Evolutionary conservation across 2,329 filamentous ascomycete species (phyloP).

Genomic region (Scortechinia acanthostroma): DNA sequence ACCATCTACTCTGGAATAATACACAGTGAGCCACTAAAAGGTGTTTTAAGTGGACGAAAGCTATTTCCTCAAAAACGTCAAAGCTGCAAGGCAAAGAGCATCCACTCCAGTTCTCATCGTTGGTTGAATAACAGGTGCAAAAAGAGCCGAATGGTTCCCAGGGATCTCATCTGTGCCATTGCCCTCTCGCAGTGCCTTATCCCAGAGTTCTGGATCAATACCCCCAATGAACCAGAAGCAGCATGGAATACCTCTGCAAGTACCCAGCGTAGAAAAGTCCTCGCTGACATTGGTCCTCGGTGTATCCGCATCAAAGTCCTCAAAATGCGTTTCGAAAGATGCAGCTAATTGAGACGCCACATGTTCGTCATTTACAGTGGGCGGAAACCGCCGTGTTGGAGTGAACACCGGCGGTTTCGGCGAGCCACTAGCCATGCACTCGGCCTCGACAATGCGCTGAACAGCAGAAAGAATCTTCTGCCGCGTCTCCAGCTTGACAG

Average conservation of each 20-base stretch:
- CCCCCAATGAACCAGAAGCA: background rate
- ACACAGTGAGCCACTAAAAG: too few relatives aligned
- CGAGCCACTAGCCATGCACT: conserved; percentile 38
- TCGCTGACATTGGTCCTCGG: background rate
- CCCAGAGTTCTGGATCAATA: background rate
- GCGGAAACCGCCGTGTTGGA: conserved; percentile 30
- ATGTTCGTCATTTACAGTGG: conserved; percentile 39
- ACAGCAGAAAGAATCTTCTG: conserved; percentile 24
- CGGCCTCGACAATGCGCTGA: conserved; percentile 36
- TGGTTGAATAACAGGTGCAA: background rate
- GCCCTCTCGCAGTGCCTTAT: background rate
- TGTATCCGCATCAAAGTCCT: background rate
- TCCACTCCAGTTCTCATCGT: background rate
- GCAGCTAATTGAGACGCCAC: background rate
- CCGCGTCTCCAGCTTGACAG: conserved; percentile 17
- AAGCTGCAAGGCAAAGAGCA: background rate
- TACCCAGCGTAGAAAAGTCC: background rate
- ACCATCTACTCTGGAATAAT: too few relatives aligned
- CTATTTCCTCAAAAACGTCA: background rate
- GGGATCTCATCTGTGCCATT: too few relatives aligned
- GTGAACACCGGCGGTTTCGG: conserved; percentile 31
- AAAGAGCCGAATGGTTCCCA: background rate
- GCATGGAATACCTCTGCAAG: background rate
- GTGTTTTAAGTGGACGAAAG: too few relatives aligned
- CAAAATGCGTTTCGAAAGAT: background rate